These are phyloP conservation scores for Lactarius hatsudake DNA, from an alignment of 768 basidiomycete genomes.

Conservation along the genomic window DNA sequence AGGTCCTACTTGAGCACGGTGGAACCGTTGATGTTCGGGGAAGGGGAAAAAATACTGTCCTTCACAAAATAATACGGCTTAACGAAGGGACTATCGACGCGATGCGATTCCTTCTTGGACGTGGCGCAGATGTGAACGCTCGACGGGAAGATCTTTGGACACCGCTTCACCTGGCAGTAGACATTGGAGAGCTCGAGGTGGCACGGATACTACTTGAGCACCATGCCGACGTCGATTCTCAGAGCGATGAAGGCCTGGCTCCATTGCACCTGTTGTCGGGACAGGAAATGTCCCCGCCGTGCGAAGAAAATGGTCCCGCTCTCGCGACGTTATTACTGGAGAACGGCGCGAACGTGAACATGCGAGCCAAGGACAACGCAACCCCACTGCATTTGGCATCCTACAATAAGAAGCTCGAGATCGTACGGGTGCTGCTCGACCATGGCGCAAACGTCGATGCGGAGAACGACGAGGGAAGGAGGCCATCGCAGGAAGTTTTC, in stretches of 20 bases:
- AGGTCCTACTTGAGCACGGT: background rate
- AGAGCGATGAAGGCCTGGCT: background rate
- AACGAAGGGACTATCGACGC: background rate
- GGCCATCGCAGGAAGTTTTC: background rate
- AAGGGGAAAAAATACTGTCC: background rate
- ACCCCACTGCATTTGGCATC: background rate
- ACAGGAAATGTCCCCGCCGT: background rate
- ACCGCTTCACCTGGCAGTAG: background rate
- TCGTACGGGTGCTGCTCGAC: background rate
- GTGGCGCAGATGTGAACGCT: background rate
- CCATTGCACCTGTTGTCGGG: background rate
- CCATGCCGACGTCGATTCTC: background rate
- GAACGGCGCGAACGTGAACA: background rate
- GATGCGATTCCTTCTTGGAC: background rate
- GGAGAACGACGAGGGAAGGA: background rate
- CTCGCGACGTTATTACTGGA: background rate
- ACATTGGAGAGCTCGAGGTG: background rate
- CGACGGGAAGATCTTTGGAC: background rate
- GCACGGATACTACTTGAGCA: background rate
- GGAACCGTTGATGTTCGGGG: background rate
- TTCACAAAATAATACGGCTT: background rate
- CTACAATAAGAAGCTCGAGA: background rate
- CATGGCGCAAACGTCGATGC: background rate
- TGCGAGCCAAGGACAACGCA: background rate
- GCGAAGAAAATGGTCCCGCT: background rate